Evolutionary conservation across 2,329 filamentous ascomycete species (phyloP).

Genomic region (Metarhizium guizhouense): DNA sequence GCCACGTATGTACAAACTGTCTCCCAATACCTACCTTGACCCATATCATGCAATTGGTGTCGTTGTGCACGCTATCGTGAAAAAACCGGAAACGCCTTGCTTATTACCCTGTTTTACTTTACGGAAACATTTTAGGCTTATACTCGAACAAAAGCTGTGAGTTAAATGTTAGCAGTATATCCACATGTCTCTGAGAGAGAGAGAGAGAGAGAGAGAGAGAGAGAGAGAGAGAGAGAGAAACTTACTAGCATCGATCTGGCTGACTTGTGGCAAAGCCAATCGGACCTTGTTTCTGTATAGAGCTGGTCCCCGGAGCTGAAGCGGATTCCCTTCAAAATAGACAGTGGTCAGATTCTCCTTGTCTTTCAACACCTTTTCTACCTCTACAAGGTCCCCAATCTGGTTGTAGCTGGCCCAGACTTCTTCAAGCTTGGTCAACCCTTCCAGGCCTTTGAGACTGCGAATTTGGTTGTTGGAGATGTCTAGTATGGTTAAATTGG

Average conservation of each 20-base stretch:
- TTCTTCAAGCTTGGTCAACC: slow-evolving; percentile 69
- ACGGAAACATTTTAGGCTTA: not conserved
- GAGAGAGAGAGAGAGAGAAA: slow-evolving; percentile 18
- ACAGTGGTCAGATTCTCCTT: slow-evolving; percentile 80
- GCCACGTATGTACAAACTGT: not conserved
- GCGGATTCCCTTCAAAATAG: slow-evolving; percentile 91
- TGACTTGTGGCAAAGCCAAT: slow-evolving; percentile 75
- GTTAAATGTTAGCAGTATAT: not conserved
- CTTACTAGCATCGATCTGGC: slow-evolving; percentile 96
- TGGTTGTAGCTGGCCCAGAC: slow-evolving; percentile 92
- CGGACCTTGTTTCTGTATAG: slow-evolving; percentile 91
- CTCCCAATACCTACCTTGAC: not conserved
- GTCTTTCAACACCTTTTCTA: slow-evolving; percentile 68
- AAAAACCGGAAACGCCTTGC: not conserved
- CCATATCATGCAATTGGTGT: not conserved
- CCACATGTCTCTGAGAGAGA: not conserved
- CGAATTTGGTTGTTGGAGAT: slow-evolving; percentile 80
- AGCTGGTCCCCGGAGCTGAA: slow-evolving; percentile 71
- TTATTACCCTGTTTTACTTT: not conserved
- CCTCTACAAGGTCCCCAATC: slow-evolving; percentile 68
- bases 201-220: too few relatives aligned
- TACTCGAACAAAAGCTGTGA: slow-evolving; percentile 10
- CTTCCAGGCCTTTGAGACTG: slow-evolving; percentile 62
- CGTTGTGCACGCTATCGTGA: not conserved
- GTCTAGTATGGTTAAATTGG: slow-evolving; percentile 69